Percentiles rank a stretch among this genome's conserved stretches.
phyloP scores from a whole-genome alignment of 371 early-diverging fungal species.

The Mortierella sp. region DNA sequence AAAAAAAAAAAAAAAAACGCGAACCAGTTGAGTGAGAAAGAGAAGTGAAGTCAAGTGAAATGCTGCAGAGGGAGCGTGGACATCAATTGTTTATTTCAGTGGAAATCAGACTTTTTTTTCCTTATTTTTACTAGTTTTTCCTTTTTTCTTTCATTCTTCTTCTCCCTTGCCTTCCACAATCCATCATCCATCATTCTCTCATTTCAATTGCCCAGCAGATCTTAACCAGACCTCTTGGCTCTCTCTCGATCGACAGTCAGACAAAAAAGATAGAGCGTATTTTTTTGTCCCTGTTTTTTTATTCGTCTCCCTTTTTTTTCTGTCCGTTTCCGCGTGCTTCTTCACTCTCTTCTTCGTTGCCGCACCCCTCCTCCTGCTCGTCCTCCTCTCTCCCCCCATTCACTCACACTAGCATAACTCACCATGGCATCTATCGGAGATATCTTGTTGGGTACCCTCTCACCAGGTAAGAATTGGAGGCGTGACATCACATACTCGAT shows the following conservation, averaged over 20 bases:
- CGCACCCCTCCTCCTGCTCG: slow-evolving; percentile 9
- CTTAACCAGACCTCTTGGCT: background rate
- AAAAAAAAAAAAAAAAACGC: too few relatives aligned
- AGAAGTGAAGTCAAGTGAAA: too few relatives aligned
- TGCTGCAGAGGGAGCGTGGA: too few relatives aligned
- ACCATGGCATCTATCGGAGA: slow-evolving; percentile 76
- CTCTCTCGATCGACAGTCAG: background rate
- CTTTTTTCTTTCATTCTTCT: too few relatives aligned
- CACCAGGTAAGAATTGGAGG: slow-evolving; percentile 64
- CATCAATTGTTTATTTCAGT: too few relatives aligned
- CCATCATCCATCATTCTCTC: too few relatives aligned
- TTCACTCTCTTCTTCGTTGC: slow-evolving; percentile 12
- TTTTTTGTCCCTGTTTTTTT: slow-evolving; percentile 10
- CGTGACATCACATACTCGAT: background rate
- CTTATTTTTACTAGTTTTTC: too few relatives aligned
- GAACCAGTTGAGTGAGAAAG: too few relatives aligned
- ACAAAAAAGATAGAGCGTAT: background rate
- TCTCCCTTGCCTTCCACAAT: too few relatives aligned
- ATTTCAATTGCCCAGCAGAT: too few relatives aligned
- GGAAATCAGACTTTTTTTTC: too few relatives aligned
- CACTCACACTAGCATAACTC: slow-evolving; percentile 1
- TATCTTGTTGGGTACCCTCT: slow-evolving; percentile 80
- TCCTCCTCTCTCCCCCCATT: slow-evolving; percentile 7
- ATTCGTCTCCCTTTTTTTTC: slow-evolving; percentile 22
- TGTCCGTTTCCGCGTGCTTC: slow-evolving; percentile 32